Conservation (phyloP, 352 stramenopile genomes). For the Thalassiosira ordinaria region DNA sequence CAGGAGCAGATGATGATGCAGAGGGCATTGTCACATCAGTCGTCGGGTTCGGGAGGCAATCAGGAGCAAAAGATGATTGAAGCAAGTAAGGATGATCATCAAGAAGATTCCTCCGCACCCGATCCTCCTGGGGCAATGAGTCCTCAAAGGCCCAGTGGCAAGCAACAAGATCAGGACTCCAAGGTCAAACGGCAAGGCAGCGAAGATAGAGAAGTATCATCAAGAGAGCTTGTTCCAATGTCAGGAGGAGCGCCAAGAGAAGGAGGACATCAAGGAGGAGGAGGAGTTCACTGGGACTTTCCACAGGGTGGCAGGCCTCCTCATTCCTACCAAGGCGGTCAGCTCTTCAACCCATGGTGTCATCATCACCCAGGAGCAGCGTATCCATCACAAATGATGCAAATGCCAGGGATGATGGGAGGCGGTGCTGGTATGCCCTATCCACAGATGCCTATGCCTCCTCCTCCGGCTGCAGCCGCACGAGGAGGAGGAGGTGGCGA, state of each 20-base stretch:
- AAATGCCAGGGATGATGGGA: not conserved
- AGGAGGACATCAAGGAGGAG: too few relatives aligned
- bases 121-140: slow-evolving; percentile 36
- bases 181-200: too few relatives aligned
- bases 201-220: too few relatives aligned
- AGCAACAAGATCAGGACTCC: not conserved
- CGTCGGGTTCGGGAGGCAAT: too few relatives aligned
- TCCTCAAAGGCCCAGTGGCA: slow-evolving; percentile 3
- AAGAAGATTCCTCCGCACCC: too few relatives aligned
- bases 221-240: too few relatives aligned
- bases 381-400: slow-evolving; percentile 34
- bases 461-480: not conserved
- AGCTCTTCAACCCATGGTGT: not conserved
- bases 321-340: slow-evolving; percentile 1
- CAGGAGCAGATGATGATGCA: not conserved
- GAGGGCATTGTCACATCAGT: slow-evolving; percentile 3
- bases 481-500: too few relatives aligned
- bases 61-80: too few relatives aligned
- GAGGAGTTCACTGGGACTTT: slow-evolving; percentile 14
- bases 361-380: too few relatives aligned
- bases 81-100: too few relatives aligned
- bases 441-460: slow-evolving; percentile 14
- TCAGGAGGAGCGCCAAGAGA: too few relatives aligned
- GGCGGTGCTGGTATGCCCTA: not conserved
- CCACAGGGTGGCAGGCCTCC: slow-evolving; percentile 9